Evolutionary conservation across 345 rosid species (phyloP), one percentile per base, ranked within the genome.

Genomic region (Trapa incisa): DNA sequence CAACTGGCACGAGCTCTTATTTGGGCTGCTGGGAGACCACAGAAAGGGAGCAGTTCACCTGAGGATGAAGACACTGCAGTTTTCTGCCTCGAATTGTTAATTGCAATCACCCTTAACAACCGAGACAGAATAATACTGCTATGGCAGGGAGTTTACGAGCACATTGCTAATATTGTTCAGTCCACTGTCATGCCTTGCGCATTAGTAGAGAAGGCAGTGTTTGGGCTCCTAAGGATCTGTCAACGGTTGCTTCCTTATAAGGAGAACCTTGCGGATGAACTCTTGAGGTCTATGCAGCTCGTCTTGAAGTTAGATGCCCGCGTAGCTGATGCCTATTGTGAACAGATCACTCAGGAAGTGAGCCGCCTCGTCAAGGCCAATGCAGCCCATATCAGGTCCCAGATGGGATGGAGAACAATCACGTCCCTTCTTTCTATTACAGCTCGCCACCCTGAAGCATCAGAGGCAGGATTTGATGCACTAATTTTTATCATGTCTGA

Each of bases 21-120:
- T 74, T 91, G 97, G 96, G 96, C 96, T 47, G 96, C 97, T 54
- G 99, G 99, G 73, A 81, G 91, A 72, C 97, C 96, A 50, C 97
- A 87, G 72, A 94, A 91, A 78, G 99, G 97, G 53, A 89, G 75
- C 71, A 85, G 80, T 75, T 87, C 99, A 47, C 93, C 93, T 3
- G 99, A 94, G 80, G 99, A 91, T 73, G 99, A 94, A 78, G 99
- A 94, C 79, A 94, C 99, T 64, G 99, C 96, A 65, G 99, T 94
- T 77, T 94, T 94, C 84, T 94, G 99, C 76, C 82, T 94, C 65
- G 97, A 91, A 75, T 77, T 94, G 84, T 87, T 94, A 60, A 94
- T 94, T 78, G 97, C 97, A 65, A 94, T 91, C 71, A 89, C 99
- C 72, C 83, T 94, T 75, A 94, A 91, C 78, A 91, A 91, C 80